These are phyloP conservation scores for Eimeria maxima DNA, from an alignment of 169 alveolate species.

Conservation along the genomic window DNA sequence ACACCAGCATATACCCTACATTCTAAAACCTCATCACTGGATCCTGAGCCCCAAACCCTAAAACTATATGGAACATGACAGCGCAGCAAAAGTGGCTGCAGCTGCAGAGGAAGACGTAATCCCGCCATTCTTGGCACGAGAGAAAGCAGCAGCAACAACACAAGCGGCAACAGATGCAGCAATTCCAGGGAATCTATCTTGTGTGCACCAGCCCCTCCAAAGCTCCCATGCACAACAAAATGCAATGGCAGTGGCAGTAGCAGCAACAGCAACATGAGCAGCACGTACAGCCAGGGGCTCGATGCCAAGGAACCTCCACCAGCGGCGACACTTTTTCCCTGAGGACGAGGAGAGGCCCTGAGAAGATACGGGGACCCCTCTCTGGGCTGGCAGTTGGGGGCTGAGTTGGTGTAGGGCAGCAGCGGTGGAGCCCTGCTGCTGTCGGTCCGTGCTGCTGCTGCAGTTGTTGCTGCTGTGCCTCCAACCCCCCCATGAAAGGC, in stretches of 20 bases:
- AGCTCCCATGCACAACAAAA: neutral
- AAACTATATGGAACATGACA: neutral
- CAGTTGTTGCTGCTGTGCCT: slow-evolving; percentile 9
- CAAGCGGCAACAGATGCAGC: slow-evolving; percentile 2
- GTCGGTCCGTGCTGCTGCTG: neutral
- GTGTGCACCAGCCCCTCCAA: neutral
- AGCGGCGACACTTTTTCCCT: neutral
- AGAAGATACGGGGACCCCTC: neutral
- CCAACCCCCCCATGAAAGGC: slow-evolving; percentile 21
- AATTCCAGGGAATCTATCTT: neutral
- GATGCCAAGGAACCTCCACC: neutral
- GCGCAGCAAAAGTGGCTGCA: neutral
- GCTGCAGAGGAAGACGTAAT: neutral
- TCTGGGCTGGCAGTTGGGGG: neutral
- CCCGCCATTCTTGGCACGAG: neutral
- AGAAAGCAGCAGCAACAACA: neutral
- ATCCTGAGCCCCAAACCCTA: neutral
- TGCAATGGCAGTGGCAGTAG: neutral
- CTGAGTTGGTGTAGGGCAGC: neutral
- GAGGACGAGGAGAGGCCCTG: slow-evolving; percentile 1
- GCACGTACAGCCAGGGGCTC: neutral
- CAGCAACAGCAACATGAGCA: slow-evolving; percentile 24
- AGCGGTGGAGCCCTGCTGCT: neutral
- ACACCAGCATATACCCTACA: neutral
- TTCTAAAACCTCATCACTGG: neutral